Evolutionary conservation across 495 filamentous ascomycete species (phyloP).

Genomic region (Penicillium taxi): DNA sequence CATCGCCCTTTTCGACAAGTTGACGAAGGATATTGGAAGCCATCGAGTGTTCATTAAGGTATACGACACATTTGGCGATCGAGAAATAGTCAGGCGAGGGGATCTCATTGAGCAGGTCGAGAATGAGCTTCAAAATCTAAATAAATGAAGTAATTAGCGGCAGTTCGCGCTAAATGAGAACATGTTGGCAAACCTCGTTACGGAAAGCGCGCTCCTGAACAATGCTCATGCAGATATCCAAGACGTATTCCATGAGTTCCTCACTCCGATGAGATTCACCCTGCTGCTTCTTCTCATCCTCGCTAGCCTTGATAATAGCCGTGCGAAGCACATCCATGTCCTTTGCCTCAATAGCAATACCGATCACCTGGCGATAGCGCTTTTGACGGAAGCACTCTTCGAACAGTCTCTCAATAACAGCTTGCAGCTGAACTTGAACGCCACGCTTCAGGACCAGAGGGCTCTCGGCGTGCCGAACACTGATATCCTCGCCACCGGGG

Average conservation of each 20-base stretch:
- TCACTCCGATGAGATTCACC: conserved; percentile 60
- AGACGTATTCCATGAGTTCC: conserved; percentile 92
- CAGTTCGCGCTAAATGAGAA: neutral
- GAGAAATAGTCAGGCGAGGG: conserved; percentile 93
- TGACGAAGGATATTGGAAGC: conserved; percentile 80
- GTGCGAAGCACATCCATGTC: conserved; percentile 82
- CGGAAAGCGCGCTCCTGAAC: conserved; percentile 89
- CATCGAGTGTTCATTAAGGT: conserved; percentile 85
- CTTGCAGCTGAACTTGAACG: conserved; percentile 65
- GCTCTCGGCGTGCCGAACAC: conserved; percentile 39
- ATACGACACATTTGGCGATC: conserved; percentile 96
- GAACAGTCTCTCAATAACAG: conserved; percentile 80
- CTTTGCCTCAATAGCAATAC: conserved; percentile 93
- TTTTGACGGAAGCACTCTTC: conserved; percentile 81
- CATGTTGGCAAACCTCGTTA: conserved; percentile 50
- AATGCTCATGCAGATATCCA: conserved; percentile 95
- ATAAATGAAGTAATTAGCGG: conserved; percentile 16
- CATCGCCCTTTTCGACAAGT: conserved; percentile 71
- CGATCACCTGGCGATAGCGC: conserved; percentile 94
- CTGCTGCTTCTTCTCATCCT: conserved; percentile 66
- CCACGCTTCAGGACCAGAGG: conserved; percentile 47
- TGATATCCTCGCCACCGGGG: conserved; percentile 46
- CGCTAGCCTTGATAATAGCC: conserved; percentile 72
- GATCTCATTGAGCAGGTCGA: conserved; percentile 81
- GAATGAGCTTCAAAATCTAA: conserved; percentile 76